These are phyloP conservation scores for Karstenula rhodostoma DNA, from an alignment of 2,329 filamentous ascomycete genomes.

Conservation along the genomic window DNA sequence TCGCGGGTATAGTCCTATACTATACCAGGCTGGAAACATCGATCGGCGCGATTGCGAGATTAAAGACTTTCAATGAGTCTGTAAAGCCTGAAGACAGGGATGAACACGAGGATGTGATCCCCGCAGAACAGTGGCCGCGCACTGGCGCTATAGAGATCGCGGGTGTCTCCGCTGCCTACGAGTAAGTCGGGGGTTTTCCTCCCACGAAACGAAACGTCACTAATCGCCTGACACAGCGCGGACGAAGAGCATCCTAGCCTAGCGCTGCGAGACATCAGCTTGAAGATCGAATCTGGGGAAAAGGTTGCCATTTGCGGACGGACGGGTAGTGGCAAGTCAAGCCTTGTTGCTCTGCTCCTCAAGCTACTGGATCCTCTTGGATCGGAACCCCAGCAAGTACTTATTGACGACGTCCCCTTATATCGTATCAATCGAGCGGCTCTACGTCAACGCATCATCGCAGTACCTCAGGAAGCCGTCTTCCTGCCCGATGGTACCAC, in stretches of 20 bases:
- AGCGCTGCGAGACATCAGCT: conserved; percentile 48
- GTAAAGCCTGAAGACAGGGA: conserved; percentile 59
- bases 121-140: conserved; percentile 47
- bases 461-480: conserved; percentile 60
- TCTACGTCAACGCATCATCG: conserved; percentile 43
- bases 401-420: conserved; percentile 52
- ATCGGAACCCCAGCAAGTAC: conserved; percentile 53
- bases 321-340: conserved; percentile 53
- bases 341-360: conserved; percentile 55
- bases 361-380: conserved; percentile 48
- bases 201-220: neutral
- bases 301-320: conserved; percentile 59
- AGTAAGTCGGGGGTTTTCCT: neutral
- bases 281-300: conserved; percentile 55
- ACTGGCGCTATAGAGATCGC: conserved; percentile 48
- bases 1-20: conserved; percentile 21
- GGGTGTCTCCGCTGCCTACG: conserved; percentile 38
- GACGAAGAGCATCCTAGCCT: conserved; percentile 30
- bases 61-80: conserved; percentile 57
- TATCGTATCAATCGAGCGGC: conserved; percentile 32
- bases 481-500: conserved; percentile 52
- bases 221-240: neutral
- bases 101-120: conserved; percentile 22
- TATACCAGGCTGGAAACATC: conserved; percentile 58
- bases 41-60: conserved; percentile 62